A percentile compares a stretch with the other conserved stretches of the same genome.
Conservation (phyloP, 1,284 basidiomycete genomes). For the Pisolithus thermaeus region DNA sequence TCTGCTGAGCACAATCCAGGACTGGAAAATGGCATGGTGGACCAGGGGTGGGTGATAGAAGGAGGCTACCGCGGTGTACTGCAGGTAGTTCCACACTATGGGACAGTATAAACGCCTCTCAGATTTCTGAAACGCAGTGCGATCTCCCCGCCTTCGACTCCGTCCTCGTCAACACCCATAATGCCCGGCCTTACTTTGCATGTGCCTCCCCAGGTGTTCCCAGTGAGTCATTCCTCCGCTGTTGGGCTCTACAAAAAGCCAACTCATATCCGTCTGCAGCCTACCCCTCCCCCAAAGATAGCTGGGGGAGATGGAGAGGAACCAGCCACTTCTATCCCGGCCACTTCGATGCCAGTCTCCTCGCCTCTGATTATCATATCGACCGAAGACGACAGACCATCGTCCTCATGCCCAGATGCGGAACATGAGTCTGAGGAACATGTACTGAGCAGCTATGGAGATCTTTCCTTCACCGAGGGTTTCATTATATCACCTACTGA, state of each 20-base stretch:
- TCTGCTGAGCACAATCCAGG: too few relatives aligned
- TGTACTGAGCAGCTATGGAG: slow-evolving; percentile 24
- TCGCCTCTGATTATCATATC: not conserved
- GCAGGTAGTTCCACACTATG: too few relatives aligned
- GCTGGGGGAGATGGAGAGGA: not conserved
- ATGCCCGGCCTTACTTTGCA: slow-evolving; percentile 9
- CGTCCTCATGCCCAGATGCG: not conserved
- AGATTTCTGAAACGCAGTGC: not conserved
- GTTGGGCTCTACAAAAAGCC: not conserved
- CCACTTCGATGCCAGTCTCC: not conserved
- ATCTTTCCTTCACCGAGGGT: slow-evolving; percentile 18
- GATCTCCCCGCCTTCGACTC: not conserved
- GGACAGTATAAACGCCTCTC: not conserved
- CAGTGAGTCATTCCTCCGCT: slow-evolving; percentile 4
- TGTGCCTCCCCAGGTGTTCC: slow-evolving; percentile 2
- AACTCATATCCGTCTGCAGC: slow-evolving; percentile 4
- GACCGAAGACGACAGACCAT: not conserved
- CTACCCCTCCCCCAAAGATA: slow-evolving; percentile 4
- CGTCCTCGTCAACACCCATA: not conserved
- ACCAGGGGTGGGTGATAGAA: too few relatives aligned
- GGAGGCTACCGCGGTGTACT: too few relatives aligned
- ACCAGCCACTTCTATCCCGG: not conserved
- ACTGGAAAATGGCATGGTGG: too few relatives aligned
- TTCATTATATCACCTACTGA: slow-evolving; percentile 5
- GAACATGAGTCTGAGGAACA: slow-evolving; percentile 21